Evolutionary conservation across 768 basidiomycete genomes (phyloP).

Genomic region (Scleroderma bovista): DNA sequence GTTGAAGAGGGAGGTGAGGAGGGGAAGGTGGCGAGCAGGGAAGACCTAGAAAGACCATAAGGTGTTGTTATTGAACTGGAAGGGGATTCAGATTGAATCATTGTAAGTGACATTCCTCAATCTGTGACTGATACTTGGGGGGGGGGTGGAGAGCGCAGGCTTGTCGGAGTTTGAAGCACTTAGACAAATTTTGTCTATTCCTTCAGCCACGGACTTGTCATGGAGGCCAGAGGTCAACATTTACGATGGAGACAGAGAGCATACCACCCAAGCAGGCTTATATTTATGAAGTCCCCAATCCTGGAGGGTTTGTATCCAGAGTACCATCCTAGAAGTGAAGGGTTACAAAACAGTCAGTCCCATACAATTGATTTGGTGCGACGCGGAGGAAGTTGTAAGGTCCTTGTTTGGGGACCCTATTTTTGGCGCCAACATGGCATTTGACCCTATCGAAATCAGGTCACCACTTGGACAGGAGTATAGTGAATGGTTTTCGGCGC

Average conservation of each 20-base stretch:
- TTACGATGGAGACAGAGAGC: neutral
- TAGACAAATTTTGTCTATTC: neutral
- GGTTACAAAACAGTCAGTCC: constrained; percentile 12
- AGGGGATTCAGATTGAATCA: neutral
- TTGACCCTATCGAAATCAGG: neutral
- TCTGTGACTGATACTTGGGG: neutral
- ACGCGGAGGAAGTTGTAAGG: constrained; percentile 18
- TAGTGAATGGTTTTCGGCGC: neutral
- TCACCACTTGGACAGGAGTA: neutral
- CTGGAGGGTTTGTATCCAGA: neutral
- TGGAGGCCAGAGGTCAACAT: neutral
- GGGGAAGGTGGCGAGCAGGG: neutral
- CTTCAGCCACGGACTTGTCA: neutral
- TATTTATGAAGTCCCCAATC: neutral
- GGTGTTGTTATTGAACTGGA: neutral
- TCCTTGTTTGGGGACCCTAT: constrained; percentile 18
- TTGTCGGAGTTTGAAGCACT: neutral
- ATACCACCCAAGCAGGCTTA: neutral
- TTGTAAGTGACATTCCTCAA: neutral
- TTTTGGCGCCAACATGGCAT: constrained; percentile 3
- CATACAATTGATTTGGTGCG: constrained; percentile 19
- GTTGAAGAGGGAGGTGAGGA: neutral
- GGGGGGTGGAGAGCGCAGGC: neutral
- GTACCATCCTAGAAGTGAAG: constrained; percentile 1
- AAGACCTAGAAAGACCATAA: neutral